Evolutionary conservation across 768 basidiomycete genomes (phyloP), one percentile per base, ranked within the genome.

Genomic region (Lactarius akahatsu): DNA sequence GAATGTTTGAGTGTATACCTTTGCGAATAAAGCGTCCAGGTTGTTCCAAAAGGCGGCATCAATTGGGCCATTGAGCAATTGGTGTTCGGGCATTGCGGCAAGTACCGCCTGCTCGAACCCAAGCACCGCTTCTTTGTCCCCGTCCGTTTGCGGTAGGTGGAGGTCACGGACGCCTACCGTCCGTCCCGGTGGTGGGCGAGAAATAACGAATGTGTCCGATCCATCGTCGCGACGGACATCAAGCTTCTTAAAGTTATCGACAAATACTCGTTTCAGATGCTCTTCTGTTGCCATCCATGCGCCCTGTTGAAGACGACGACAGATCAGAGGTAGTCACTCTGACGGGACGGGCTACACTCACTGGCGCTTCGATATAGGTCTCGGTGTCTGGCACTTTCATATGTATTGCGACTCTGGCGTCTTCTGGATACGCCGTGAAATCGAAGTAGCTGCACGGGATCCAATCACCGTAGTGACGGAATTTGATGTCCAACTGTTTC

Each of bases 371-470:
- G 0, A 63, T 63, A 18, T 45, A 32, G 8, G 43, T 13, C n/a
- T 47, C 34, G 4, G 26, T 15, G 13, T 62, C 40, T 11, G 7
- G 7, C 26, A 62, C 61, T 20, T n/a, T 23, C 38, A 62, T 41
- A 10, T 55, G 28, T 40, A 62, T 62, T 30, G 18, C 26, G 40
- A 62, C 2, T 20, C 20, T 20, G 5, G 52, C 20, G 11, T 50
- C 45, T 18, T 62, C 38, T 40, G 61, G 61, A 28, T 41, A 38
- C 38, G 15, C 20, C 26, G 52, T 62, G 38, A 55, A 62, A 32
- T 62, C 61, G 52, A 62, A 62, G 52, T 41, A 62, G 50, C 26
- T 10, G 23, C 23, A 18, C 23, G 61, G 61, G 18, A 62, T 20
- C 38, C 18, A 40, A 26, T 40, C 18, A 7, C n/a, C 38, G 38